Conservation (phyloP, 805 yeast species). For the Ogataea parapolymorpha region DNA sequence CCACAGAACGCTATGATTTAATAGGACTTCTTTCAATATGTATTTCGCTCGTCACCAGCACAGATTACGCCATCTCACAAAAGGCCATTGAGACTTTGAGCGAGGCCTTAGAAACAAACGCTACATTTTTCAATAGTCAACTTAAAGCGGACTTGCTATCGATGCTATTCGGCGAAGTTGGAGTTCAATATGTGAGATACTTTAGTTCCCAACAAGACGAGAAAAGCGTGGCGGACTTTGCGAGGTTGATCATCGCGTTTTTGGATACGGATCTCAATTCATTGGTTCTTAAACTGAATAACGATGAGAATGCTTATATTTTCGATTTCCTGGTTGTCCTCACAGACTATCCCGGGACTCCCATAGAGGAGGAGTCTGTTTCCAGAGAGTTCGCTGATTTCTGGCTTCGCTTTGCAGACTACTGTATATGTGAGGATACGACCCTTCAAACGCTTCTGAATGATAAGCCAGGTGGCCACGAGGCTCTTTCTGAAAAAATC, state of each 20-base stretch:
- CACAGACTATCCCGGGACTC: conserved; percentile 54
- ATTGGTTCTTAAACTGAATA: conserved; percentile 39
- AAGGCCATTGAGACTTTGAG: conserved; percentile 36
- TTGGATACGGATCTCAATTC: conserved; percentile 45
- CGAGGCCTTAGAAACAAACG: conserved; percentile 46
- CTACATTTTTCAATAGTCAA: conserved; percentile 36
- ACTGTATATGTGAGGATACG: conserved; percentile 49
- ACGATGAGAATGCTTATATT: conserved; percentile 36
- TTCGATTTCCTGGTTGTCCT: conserved; percentile 49
- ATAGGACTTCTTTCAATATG: conserved; percentile 14
- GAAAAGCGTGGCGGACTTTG: conserved; percentile 40
- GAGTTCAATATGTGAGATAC: conserved; percentile 35
- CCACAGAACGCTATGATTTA: conserved; percentile 28
- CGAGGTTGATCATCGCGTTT: conserved; percentile 43
- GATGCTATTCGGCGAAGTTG: conserved; percentile 46
- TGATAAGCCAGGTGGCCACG: conserved; percentile 31
- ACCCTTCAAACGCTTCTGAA: conserved; percentile 30
- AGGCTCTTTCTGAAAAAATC: conserved; percentile 32
- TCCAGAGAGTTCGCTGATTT: conserved; percentile 56
- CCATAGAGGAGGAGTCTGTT: conserved; percentile 57
- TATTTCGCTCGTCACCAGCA: conserved; percentile 19
- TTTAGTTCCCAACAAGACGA: conserved; percentile 31
- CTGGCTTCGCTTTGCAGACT: conserved; percentile 67
- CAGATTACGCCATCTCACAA: conserved; percentile 12
- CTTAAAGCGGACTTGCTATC: conserved; percentile 31